phyloP scores from a whole-genome alignment of 495 filamentous ascomycete species.

The Penicillium arizonense region DNA sequence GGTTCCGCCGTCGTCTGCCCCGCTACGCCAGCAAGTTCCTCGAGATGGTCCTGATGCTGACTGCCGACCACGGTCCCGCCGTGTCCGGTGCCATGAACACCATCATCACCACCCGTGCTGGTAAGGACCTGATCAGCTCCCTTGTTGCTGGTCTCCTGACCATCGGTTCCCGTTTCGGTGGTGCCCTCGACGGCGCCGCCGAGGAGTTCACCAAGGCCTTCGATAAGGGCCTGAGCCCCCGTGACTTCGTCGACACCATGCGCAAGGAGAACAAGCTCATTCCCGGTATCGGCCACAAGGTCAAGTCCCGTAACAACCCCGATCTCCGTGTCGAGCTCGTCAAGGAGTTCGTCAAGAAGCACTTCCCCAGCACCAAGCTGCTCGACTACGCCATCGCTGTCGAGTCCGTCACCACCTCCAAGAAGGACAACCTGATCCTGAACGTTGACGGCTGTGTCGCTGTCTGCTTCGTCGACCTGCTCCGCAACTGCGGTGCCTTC shows the following conservation, averaged over 20 bases:
- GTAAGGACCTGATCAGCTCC: slow-evolving; percentile 95
- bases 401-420: slow-evolving; percentile 96
- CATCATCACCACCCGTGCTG: slow-evolving; percentile 98
- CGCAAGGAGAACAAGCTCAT: slow-evolving; percentile 99
- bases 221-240: slow-evolving; percentile 95
- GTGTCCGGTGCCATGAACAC: slow-evolving; percentile 99
- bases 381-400: slow-evolving; percentile 98
- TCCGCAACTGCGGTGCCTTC: slow-evolving; percentile 98
- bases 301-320: slow-evolving; percentile 99
- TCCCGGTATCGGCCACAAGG: slow-evolving; percentile 96
- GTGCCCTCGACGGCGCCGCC: slow-evolving; percentile 94
- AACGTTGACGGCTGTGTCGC: slow-evolving; percentile 98
- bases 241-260: slow-evolving; percentile 98
- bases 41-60: slow-evolving; percentile 99
- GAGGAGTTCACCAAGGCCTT: slow-evolving; percentile 98
- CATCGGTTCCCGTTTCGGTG: slow-evolving; percentile 97
- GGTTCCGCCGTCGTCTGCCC: slow-evolving; percentile 98
- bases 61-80: slow-evolving; percentile 96
- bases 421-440: slow-evolving; percentile 99
- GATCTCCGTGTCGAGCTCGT: slow-evolving; percentile 99
- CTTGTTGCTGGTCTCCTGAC: slow-evolving; percentile 95
- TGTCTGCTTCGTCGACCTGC: slow-evolving; percentile 96
- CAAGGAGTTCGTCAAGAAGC: slow-evolving; percentile 96
- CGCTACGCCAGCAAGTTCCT: slow-evolving; percentile 97
- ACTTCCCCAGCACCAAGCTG: slow-evolving; percentile 95